Base-by-base conservation (phyloP, 306 rosid genomes). In the Corylus heterophylla region DNA sequence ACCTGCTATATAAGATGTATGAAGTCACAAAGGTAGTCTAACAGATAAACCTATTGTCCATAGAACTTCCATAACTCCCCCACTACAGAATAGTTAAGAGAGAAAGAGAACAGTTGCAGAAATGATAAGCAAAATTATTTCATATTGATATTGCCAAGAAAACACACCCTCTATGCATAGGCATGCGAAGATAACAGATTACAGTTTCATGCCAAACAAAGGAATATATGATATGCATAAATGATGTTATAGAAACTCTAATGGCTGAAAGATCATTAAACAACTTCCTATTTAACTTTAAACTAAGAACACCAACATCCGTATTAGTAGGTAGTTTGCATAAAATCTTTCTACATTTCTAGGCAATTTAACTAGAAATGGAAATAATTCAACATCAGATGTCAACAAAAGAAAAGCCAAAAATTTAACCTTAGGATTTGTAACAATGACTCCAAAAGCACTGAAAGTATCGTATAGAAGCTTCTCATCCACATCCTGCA, bases 401-500 rank as follows among this genome's bases (percentile, higher is more conserved):
- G 7, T 56, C 18, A 18, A 82, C 8, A 63, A 59, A 72, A 63
- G 74, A 81, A 31, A 81, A 72, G 59, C 10, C 54, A 61, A 71
- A 78, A 55, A 27, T 2, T 71, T 22, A 76, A 96, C 99, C 99
- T 96, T 96, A 6, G 99, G 99, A 83, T 96, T 96, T 42, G 99
- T 88, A 78, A 93, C 99, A 82, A 96, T 96, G 83, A 91, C 98
- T 76, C 98, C 98, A 87, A 96, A 96, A 73, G 98, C 99, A 90
- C 99, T 96, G 89, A 96, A 96, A 47, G 98, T 96, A 79, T 96
- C 99, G 20, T 93, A 90, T 67, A 93, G 88, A 78, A 93, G 99
- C 88, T 93, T 96, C 88, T 96, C 99, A 79, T 96, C 99, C 29
- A 96, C 97, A 88, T 95, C 99, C 99, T 95, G 89, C 87, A 77